phyloP scores from a whole-genome alignment of 768 basidiomycete species.

The Hygrophorus russula region DNA sequence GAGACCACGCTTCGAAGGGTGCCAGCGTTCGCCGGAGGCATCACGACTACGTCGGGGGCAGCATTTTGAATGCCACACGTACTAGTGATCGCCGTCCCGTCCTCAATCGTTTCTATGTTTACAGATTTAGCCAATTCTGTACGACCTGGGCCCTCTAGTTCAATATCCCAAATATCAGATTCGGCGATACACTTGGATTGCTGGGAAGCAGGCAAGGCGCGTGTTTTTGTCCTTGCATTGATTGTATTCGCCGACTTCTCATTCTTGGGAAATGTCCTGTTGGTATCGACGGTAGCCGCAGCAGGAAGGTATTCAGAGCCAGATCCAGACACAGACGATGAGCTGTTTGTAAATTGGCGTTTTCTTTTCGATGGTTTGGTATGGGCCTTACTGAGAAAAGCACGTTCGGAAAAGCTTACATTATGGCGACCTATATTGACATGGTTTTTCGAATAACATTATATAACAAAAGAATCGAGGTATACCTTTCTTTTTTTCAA shows the following conservation, averaged over 20 bases:
- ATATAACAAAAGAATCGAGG: not conserved
- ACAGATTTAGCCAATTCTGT: slow-evolving; percentile 13
- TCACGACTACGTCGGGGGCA: not conserved
- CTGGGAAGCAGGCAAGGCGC: not conserved
- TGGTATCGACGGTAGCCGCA: slow-evolving; percentile 11
- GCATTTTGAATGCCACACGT: slow-evolving; percentile 11
- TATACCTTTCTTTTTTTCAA: slow-evolving; percentile 18
- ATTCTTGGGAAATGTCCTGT: not conserved
- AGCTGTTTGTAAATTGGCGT: slow-evolving; percentile 1
- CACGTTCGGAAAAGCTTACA: slow-evolving; percentile 32
- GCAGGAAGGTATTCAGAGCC: not conserved
- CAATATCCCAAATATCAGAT: slow-evolving; percentile 51
- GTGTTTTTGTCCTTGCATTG: not conserved
- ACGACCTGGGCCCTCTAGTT: slow-evolving; percentile 19
- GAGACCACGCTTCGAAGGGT: not conserved
- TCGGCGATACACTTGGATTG: slow-evolving; percentile 8
- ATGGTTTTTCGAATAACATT: not conserved
- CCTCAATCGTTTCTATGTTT: not conserved
- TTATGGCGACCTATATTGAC: slow-evolving; percentile 1
- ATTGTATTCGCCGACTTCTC: not conserved
- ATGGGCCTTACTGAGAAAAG: slow-evolving; percentile 27
- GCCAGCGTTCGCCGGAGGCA: not conserved
- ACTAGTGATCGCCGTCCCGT: slow-evolving; percentile 25
- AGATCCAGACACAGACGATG: slow-evolving; percentile 1
- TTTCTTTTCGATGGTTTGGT: slow-evolving; percentile 4